These are phyloP conservation scores for Zelopaecilomyces penicillatus DNA, from an alignment of 2,329 filamentous ascomycete genomes.

Conservation along the genomic window DNA sequence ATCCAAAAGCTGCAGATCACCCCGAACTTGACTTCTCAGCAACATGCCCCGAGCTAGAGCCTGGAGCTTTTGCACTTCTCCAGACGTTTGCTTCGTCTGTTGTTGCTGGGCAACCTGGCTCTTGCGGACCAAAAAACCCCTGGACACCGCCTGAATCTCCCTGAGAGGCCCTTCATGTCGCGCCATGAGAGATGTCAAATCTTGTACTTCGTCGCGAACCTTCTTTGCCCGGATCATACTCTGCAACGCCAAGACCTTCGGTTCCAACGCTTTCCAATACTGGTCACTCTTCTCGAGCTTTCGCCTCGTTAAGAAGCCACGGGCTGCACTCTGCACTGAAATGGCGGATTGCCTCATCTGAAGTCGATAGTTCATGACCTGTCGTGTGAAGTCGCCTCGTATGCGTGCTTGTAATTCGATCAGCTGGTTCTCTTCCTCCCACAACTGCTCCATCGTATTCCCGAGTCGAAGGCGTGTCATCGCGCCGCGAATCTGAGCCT, in stretches of 20 bases:
- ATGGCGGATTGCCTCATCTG: constrained; percentile 76
- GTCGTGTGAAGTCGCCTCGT: constrained; percentile 77
- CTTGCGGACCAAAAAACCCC: constrained; percentile 58
- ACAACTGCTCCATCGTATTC: constrained; percentile 76
- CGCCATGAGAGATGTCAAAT: constrained; percentile 50
- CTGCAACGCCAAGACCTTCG: constrained; percentile 70
- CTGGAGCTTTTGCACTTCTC: constrained; percentile 52
- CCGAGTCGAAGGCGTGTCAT: constrained; percentile 69
- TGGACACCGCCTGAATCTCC: constrained; percentile 56
- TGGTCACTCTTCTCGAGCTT: constrained; percentile 53
- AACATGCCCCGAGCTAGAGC: constrained; percentile 60
- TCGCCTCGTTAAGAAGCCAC: constrained; percentile 66
- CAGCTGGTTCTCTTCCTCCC: constrained; percentile 73
- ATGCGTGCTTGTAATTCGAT: constrained; percentile 79
- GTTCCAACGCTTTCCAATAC: constrained; percentile 62
- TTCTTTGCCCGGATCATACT: constrained; percentile 68
- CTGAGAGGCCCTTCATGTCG: constrained; percentile 55
- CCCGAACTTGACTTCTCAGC: constrained; percentile 46
- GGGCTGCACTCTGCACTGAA: constrained; percentile 67
- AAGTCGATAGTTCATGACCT: constrained; percentile 73
- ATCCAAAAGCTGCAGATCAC: constrained; percentile 45
- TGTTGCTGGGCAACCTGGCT: constrained; percentile 46
- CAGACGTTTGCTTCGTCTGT: constrained; percentile 44
- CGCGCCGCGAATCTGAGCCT: constrained; percentile 79
- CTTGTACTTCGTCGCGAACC: constrained; percentile 49